Base-by-base conservation (phyloP, 1,284 basidiomycete genomes). In the Ganoderma boninense region DNA sequence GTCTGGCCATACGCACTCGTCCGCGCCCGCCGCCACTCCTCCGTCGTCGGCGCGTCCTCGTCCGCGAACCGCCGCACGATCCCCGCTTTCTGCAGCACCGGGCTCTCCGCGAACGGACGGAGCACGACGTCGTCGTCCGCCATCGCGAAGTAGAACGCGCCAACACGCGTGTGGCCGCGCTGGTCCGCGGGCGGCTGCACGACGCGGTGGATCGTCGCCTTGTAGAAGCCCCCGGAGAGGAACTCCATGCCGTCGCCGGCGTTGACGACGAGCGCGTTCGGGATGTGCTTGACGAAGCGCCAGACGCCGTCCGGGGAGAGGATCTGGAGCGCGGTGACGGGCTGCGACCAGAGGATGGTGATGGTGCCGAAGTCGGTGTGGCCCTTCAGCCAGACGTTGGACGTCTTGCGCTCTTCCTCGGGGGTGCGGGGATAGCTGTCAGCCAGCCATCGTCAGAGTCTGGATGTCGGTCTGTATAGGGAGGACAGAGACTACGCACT, bases 351-450 rank as follows among this genome's bases (percentile, higher is more conserved):
- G 18, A 91, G 79, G 16, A 90, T 85, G 2, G 87, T 88, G 66
- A 91, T 79, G 18, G 83, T 85, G n/a, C 87, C 88, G 70, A 89
- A 84, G 74, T 91, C 90, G 90, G 87, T 89, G 73, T 91, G 89
- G 5, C 89, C 90, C 75, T 74, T 74, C 43, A 74, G 71, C 69
- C 71, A 74, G 61, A 74, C 85, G 60, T 87, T 84, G 64, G 87
- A 86, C 0, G 88, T 84, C 74, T 86, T 87, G 18, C 74, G 68
- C 72, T 90, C 89, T 65, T 90, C 89, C 20, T 89, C 87, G 40
- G 82, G 78, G 0, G 86, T 82, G 57, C 82, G 80, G n/a, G 84
- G 84, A 71, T 83, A 83, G 69, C 84, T 86, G 46, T 10, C 40
- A 10, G 62, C 40, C n/a, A 11, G 11, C 26, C 10, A 18, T 60